Evolutionary conservation across 2,329 filamentous ascomycete genomes (phyloP).

Genomic region (Aspergillus caelatus): DNA sequence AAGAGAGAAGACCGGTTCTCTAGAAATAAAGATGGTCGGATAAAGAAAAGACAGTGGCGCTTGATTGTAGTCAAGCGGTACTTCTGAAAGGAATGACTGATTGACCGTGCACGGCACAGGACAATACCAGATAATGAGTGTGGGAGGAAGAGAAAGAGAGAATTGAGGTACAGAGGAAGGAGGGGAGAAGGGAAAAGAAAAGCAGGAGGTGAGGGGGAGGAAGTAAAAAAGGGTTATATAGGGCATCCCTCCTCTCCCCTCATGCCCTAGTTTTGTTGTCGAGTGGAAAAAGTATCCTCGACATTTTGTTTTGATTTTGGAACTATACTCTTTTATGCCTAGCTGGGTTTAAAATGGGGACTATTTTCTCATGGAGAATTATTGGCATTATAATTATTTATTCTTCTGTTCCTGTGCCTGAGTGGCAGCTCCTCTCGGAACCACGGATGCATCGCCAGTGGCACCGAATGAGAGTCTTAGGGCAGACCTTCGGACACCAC

Average conservation of each 20-base stretch:
- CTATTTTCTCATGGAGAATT: not conserved
- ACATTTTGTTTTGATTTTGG: not conserved
- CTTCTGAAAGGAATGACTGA: constrained; percentile 27
- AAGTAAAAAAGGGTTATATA: constrained; percentile 1
- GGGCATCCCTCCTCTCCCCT: not conserved
- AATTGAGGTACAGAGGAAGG: not conserved
- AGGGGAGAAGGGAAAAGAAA: not conserved
- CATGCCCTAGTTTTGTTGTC: not conserved
- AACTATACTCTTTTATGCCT: not conserved
- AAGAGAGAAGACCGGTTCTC: constrained; percentile 29
- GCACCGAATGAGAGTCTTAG: not conserved
- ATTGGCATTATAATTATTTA: not conserved
- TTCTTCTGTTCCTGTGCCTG: not conserved
- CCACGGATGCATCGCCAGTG: not conserved
- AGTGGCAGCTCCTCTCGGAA: not conserved
- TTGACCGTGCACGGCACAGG: constrained; percentile 40
- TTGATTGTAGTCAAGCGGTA: constrained; percentile 4
- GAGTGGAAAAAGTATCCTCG: not conserved
- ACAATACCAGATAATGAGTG: constrained; percentile 17
- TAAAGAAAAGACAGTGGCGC: constrained; percentile 8
- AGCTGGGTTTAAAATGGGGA: not conserved
- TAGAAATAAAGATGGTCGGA: constrained; percentile 16
- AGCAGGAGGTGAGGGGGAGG: not conserved
- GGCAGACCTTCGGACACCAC: too few species aligned
- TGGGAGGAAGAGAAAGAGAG: not conserved